Evolutionary conservation across 106 monocot genomes (phyloP).

Genomic region (Vanilla planifolia): DNA sequence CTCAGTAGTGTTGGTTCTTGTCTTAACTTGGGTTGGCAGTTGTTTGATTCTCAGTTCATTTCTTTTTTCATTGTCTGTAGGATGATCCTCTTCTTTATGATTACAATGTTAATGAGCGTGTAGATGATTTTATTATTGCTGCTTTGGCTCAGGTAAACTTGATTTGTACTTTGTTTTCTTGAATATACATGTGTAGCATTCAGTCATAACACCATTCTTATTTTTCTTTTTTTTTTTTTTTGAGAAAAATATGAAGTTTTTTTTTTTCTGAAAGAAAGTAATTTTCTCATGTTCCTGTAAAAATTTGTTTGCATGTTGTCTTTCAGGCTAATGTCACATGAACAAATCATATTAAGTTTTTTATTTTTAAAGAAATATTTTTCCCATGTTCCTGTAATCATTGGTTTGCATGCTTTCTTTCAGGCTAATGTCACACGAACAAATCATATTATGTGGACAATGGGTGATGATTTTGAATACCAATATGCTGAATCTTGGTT

Average conservation of each 20-base stretch:
- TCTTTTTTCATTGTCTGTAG: conserved; percentile 22
- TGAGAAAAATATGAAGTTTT: conserved; percentile 4
- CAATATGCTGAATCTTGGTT: conserved; percentile 70
- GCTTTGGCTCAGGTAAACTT: conserved; percentile 39
- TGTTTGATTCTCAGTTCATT: not conserved
- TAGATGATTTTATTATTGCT: conserved; percentile 73
- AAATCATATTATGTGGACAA: conserved; percentile 75
- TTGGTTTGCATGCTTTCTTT: conserved; percentile 1
- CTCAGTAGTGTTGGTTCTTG: not conserved
- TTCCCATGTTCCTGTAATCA: not conserved
- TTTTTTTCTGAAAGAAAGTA: not conserved
- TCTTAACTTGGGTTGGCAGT: not conserved
- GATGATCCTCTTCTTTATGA: conserved; percentile 64
- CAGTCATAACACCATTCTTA: no score
- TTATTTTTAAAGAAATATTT: not conserved
- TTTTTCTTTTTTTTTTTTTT: no score
- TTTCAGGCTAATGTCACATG: conserved; percentile 44
- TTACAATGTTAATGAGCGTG: conserved; percentile 79
- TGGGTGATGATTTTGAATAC: conserved; percentile 59
- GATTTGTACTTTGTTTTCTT: not conserved
- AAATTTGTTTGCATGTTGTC: not conserved
- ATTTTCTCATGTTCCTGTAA: not conserved
- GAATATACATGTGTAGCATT: no score
- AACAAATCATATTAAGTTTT: not conserved
- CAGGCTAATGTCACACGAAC: conserved; percentile 53